These are phyloP conservation scores for Oldenlandia corymbosa DNA, from an alignment of 257 asterid genomes.

Conservation along the genomic window DNA sequence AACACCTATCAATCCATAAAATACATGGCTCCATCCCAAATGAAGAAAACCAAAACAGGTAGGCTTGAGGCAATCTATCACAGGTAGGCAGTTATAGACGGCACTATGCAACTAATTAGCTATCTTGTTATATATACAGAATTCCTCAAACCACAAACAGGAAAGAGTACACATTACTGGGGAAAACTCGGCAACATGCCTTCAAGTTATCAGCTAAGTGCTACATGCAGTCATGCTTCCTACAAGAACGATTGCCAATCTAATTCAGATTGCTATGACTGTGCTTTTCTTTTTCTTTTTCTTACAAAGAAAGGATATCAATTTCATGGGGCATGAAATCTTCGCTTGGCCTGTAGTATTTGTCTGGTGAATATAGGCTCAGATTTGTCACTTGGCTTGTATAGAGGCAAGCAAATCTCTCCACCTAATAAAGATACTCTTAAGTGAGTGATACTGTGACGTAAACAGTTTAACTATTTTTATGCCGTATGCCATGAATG, in stretches of 20 bases:
- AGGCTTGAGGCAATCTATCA: no score
- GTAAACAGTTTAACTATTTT: not conserved
- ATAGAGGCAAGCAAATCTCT: conserved; percentile 95
- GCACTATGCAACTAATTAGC: no score
- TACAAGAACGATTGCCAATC: not conserved
- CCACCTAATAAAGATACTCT: conserved; percentile 49
- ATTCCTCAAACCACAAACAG: not conserved
- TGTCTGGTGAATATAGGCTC: conserved; percentile 83
- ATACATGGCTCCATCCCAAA: no score
- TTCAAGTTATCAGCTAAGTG: not conserved
- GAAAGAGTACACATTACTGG: not conserved
- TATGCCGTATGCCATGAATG: not conserved
- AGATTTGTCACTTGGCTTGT: conserved; percentile 80
- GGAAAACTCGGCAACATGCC: not conserved
- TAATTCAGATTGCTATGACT: not conserved
- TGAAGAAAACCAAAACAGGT: no score
- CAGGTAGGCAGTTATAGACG: no score
- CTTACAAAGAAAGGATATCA: conserved; percentile 48
- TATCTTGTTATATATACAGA: not conserved
- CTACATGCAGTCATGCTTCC: not conserved
- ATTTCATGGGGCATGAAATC: conserved; percentile 98
- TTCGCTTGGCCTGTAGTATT: conserved; percentile 87
- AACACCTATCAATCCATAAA: no score
- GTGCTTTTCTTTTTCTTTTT: no score
- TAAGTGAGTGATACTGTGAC: conserved; percentile 10